A percentile compares a stretch with the other conserved stretches of the same genome.
These are phyloP conservation scores for Pichia nakasei DNA, from an alignment of 805 yeast genomes.

Conservation along the genomic window DNA sequence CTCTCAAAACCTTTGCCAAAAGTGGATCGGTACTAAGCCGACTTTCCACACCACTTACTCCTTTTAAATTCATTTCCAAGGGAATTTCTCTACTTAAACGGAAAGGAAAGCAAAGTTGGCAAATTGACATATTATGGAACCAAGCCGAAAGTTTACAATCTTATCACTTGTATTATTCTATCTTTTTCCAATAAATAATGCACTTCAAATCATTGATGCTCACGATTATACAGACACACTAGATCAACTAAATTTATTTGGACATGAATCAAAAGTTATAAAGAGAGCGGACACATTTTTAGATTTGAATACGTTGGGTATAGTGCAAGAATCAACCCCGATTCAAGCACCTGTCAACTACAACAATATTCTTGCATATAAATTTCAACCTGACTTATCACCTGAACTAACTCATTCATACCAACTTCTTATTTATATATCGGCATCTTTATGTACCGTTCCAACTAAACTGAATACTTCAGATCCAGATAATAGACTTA, in stretches of 20 bases:
- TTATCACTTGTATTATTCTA: too few species aligned
- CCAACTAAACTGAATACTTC: slow-evolving; percentile 16
- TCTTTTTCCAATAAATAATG: too few species aligned
- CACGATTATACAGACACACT: too few species aligned
- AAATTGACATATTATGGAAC: too few species aligned
- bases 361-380: slow-evolving; percentile 2
- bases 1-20: too few species aligned
- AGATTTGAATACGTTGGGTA: background rate
- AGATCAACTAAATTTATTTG: background rate
- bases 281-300: background rate
- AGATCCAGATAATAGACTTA: slow-evolving; percentile 16
- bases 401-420: slow-evolving; percentile 23
- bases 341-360: slow-evolving; percentile 10
- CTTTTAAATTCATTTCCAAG: too few species aligned
- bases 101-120: too few species aligned
- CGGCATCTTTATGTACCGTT: slow-evolving; percentile 41
- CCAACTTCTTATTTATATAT: slow-evolving; percentile 39
- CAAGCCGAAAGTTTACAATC: too few species aligned
- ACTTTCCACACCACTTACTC: too few species aligned
- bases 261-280: background rate
- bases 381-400: slow-evolving; percentile 2
- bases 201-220: too few species aligned
- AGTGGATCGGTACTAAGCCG: too few species aligned
- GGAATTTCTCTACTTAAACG: too few species aligned
- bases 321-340: slow-evolving; percentile 8